These are phyloP conservation scores for Boletus huronensis DNA, from an alignment of 768 basidiomycete genomes.

Conservation along the genomic window DNA sequence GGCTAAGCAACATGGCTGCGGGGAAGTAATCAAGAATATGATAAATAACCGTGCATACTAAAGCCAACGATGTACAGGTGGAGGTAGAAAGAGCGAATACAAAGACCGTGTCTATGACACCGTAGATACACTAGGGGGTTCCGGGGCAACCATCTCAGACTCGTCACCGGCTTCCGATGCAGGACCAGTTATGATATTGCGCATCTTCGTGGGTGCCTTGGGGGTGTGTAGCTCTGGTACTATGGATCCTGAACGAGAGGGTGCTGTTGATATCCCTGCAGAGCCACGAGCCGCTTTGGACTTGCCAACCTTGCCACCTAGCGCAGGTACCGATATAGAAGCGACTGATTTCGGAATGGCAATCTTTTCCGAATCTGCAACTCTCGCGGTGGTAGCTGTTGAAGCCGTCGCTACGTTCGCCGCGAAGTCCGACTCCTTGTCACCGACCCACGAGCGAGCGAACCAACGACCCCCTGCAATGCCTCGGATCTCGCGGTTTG, in stretches of 20 bases:
- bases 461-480: constrained; percentile 86
- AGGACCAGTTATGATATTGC: constrained; percentile 53
- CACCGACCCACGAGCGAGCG: constrained; percentile 76
- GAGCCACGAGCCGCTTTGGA: constrained; percentile 35
- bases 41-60: constrained; percentile 7
- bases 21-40: constrained; percentile 9
- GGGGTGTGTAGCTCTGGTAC: constrained; percentile 44
- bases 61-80: constrained; percentile 11
- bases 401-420: constrained; percentile 30
- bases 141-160: constrained; percentile 36
- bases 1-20: background rate
- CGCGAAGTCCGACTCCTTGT: constrained; percentile 70
- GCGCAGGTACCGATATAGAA: constrained; percentile 47
- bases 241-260: constrained; percentile 56
- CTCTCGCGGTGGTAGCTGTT: constrained; percentile 27
- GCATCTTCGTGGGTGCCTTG: constrained; percentile 63
- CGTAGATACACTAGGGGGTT: constrained; percentile 16
- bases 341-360: constrained; percentile 36
- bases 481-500: constrained; percentile 74
- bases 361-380: constrained; percentile 27
- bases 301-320: constrained; percentile 41
- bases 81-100: constrained; percentile 5
- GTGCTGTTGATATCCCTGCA: constrained; percentile 47
- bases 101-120: constrained; percentile 14
- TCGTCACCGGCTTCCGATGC: constrained; percentile 50